A percentile compares a stretch with the other conserved stretches of the same genome.
phyloP scores from a whole-genome alignment of 345 rosid species.

The Camelina sativa region DNA sequence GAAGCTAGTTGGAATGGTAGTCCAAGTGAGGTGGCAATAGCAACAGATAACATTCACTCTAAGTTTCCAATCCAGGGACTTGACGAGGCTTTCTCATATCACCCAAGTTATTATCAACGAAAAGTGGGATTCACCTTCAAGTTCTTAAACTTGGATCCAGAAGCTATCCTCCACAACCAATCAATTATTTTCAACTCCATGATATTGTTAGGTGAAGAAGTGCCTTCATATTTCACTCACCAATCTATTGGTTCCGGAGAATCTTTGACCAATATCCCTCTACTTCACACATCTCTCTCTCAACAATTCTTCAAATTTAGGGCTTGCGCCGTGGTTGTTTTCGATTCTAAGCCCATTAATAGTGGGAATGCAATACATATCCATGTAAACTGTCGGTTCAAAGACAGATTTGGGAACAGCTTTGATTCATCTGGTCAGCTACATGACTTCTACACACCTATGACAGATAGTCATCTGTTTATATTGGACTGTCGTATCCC shows the following conservation, averaged over 20 bases:
- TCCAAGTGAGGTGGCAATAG: neutral
- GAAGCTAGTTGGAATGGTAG: neutral
- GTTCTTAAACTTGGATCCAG: neutral
- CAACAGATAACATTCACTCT: neutral
- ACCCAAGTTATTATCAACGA: no score
- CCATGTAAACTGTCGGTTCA: slow-evolving; percentile 9
- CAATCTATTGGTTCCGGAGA: neutral
- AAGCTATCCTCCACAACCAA: neutral
- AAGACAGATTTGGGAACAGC: neutral
- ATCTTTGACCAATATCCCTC: slow-evolving; percentile 18
- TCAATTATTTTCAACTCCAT: neutral
- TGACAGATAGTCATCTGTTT: neutral
- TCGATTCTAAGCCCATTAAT: neutral
- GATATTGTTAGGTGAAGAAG: neutral
- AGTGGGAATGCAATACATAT: neutral
- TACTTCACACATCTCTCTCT: neutral
- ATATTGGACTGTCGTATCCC: neutral
- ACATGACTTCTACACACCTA: accelerated
- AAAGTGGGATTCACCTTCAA: neutral
- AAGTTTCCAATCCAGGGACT: neutral
- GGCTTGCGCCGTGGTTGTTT: neutral
- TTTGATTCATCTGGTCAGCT: neutral
- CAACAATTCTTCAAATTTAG: slow-evolving; percentile 4
- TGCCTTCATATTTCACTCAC: slow-evolving; percentile 29
- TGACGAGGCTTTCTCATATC: no score